These are phyloP conservation scores for Mycosphaerella sp. DNA, from an alignment of 2,329 filamentous ascomycete genomes.

Conservation along the genomic window DNA sequence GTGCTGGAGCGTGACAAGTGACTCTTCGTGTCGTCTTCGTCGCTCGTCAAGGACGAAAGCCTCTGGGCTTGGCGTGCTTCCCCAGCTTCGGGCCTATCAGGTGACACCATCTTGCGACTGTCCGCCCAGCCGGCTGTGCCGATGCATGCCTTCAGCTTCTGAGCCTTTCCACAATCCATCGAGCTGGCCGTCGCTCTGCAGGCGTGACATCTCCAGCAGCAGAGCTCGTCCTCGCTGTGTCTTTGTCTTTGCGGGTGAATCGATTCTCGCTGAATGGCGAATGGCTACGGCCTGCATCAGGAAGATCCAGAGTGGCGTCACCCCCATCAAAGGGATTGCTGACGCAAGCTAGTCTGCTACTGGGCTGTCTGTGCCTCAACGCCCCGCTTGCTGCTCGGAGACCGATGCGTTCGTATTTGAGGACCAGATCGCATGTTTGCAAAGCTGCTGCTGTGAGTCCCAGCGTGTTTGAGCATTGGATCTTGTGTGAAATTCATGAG, in stretches of 20 bases:
- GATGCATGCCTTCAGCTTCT: neutral
- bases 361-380: conserved; percentile 8
- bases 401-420: neutral
- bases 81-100: conserved; percentile 16
- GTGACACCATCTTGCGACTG: conserved; percentile 8
- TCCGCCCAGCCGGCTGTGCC: conserved; percentile 11
- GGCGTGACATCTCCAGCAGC: neutral
- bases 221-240: conserved; percentile 2
- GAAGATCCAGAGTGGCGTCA: conserved; percentile 13
- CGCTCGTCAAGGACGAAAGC: neutral
- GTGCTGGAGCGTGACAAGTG: conserved; percentile 18
- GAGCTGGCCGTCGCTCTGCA: neutral
- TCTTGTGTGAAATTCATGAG: neutral
- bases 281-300: neutral
- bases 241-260: conserved; percentile 12
- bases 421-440: neutral
- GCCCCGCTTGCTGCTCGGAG: conserved; percentile 12
- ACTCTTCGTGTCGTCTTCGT: conserved; percentile 12
- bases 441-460: neutral
- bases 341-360: conserved; percentile 18
- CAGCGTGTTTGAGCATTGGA: neutral
- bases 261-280: neutral
- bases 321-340: conserved; percentile 13
- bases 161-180: neutral
- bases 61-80: conserved; percentile 6